Conservation (phyloP, 371 early-diverging fungal species). For the Entomophthora muscae region DNA sequence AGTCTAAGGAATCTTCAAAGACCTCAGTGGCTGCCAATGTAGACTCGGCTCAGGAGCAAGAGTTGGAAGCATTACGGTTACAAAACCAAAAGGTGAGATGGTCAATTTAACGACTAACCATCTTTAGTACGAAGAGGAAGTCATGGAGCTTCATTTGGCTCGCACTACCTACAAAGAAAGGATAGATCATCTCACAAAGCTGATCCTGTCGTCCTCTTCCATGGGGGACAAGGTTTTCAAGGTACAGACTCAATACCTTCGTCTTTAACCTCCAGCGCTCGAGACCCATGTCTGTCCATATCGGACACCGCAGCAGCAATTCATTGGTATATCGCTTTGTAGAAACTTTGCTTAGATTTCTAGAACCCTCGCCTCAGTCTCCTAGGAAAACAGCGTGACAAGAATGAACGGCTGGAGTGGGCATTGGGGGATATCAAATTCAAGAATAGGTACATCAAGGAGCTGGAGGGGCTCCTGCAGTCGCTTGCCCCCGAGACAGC, state of each 20-base stretch:
- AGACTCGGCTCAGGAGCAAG: slow-evolving; percentile 13
- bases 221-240: slow-evolving; percentile 20
- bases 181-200: slow-evolving; percentile 59
- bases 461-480: not conserved
- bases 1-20: not conserved
- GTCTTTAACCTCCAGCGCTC: not conserved
- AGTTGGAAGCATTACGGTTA: slow-evolving; percentile 15
- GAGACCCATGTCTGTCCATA: slow-evolving; percentile 13
- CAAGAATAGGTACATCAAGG: slow-evolving; percentile 4
- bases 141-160: slow-evolving; percentile 46
- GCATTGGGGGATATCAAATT: slow-evolving; percentile 1
- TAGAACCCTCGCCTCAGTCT: not conserved
- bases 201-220: slow-evolving; percentile 57
- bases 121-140: slow-evolving; percentile 49
- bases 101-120: not conserved
- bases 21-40: too few species aligned
- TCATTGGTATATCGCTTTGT: not conserved
- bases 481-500: not conserved
- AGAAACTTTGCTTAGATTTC: not conserved
- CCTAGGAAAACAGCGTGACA: not conserved
- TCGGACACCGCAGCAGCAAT: slow-evolving; percentile 16
- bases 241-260: not conserved
- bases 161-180: slow-evolving; percentile 62
- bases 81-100: slow-evolving; percentile 12
- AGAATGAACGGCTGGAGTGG: not conserved